Evolutionary conservation across 1,284 basidiomycete genomes (phyloP), one percentile per base, ranked within the genome.

Genomic region (Ceratobasidium theobromae): DNA sequence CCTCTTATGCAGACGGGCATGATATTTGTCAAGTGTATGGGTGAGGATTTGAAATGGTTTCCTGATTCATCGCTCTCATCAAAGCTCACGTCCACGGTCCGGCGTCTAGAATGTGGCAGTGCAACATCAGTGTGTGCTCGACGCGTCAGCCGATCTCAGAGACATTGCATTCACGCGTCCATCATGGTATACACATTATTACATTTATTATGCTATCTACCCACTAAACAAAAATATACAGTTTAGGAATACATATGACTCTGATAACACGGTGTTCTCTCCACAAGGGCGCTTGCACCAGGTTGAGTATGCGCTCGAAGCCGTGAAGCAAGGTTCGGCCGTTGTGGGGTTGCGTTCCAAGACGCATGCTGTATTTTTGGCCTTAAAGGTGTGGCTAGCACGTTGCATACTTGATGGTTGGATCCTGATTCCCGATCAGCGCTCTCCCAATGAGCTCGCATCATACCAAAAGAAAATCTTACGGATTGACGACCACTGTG

Each of bases 381-480:
- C 96, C 6, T 79, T 99, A 69, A 99, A 97, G 84, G 93, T 90
- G 51, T 57, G 75, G 28, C 8, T 45, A 45, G 40, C 21, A 38
- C 12, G 53, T 49, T 55, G 65, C 23, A 46, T 30, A 28, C 18
- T n/a, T 30, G 21, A 16, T n/a, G 30, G n/a, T 4, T 38, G 30
- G 41, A 38, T 53, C 48, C 45, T 11, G 52, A 32, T 12, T 21
- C 21, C 48, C 16, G 45, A 28, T 21, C 65, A 99, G 95, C 86
- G 96, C 76, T 98, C 96, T n/a, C 96, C 95, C 9, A 95, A 95
- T 70, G 97, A 99, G 78, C 86, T 99, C 60, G 96, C 97, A 14
- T 93, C 91, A 41, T 98, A 99, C 82, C 97, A 99, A 77, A 95
- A 99, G 81, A 99, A 99, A 85, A 92, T 99, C 88, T 96, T 97